phyloP scores from a whole-genome alignment of 805 yeast species.

The Saturnispora serradocipensis region DNA sequence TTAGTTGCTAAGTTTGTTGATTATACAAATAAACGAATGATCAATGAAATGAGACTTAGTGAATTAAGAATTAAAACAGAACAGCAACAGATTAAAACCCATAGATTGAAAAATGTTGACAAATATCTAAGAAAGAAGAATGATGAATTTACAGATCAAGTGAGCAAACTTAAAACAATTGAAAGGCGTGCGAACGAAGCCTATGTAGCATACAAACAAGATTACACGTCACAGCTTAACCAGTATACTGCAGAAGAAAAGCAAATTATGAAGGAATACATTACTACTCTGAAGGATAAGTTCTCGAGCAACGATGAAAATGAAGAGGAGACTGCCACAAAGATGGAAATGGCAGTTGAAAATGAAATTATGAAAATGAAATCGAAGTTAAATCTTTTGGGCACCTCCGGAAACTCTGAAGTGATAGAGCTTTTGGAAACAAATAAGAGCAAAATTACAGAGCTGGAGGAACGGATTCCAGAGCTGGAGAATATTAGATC shows the following conservation, averaged over 20 bases:
- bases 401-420: conserved; percentile 22
- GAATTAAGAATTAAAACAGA: not conserved
- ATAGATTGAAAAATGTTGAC: not conserved
- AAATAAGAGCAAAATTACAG: conserved; percentile 32
- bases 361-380: conserved; percentile 33
- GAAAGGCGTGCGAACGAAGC: not conserved
- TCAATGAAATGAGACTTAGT: not conserved
- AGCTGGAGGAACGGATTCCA: conserved; percentile 34
- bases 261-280: conserved; percentile 32
- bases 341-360: conserved; percentile 19
- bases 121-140: not conserved
- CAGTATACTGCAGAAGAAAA: conserved; percentile 33
- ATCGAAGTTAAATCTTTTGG: conserved; percentile 29
- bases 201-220: conserved; percentile 15
- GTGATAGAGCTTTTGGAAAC: conserved; percentile 26
- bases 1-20: not conserved
- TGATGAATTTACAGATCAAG: not conserved
- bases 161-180: not conserved
- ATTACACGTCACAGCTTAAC: conserved; percentile 20
- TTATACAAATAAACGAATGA: not conserved
- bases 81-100: not conserved
- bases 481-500: conserved; percentile 25
- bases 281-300: conserved; percentile 19
- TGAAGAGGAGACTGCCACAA: conserved; percentile 17
- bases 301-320: conserved; percentile 20